Percentiles rank a stretch among this genome's conserved stretches.
Conservation (phyloP, 345 rosid species). For the Citrus sp. region DNA sequence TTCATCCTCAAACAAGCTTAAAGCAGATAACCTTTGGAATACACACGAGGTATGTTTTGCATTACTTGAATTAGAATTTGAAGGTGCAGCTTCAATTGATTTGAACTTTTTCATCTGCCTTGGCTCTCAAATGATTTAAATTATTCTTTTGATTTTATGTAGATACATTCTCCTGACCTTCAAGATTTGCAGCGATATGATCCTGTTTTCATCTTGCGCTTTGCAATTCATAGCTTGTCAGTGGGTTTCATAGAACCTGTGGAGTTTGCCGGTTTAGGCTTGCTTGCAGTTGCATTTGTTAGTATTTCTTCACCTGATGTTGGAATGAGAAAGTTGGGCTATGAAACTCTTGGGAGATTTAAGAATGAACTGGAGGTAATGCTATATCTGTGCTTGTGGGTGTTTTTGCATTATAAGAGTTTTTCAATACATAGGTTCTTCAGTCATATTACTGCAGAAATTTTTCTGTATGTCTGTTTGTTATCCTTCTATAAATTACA, state of each 20-base stretch:
- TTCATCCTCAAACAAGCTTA: slow-evolving; percentile 16
- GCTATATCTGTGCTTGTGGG: background rate
- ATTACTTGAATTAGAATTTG: slow-evolving; percentile 6
- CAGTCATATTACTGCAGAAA: background rate
- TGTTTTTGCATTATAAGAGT: background rate
- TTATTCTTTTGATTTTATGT: slow-evolving; percentile 19
- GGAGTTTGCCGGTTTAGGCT: slow-evolving; percentile 80
- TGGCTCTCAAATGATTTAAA: slow-evolving; percentile 6
- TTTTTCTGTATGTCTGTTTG: background rate
- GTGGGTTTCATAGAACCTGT: slow-evolving; percentile 66
- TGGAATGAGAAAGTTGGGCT: slow-evolving; percentile 77
- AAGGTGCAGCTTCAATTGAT: slow-evolving; percentile 2
- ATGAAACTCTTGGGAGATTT: slow-evolving; percentile 65
- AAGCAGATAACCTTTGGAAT: slow-evolving; percentile 12
- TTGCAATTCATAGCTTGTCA: slow-evolving; percentile 61
- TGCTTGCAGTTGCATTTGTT: slow-evolving; percentile 83
- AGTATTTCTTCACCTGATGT: slow-evolving; percentile 82
- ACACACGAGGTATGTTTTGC: slow-evolving; percentile 18
- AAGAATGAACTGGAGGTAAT: slow-evolving; percentile 73
- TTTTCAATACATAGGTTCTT: background rate
- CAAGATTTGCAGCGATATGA: slow-evolving; percentile 51
- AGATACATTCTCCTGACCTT: slow-evolving; percentile 34
- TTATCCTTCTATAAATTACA: background rate
- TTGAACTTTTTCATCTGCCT: background rate
- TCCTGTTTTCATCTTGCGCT: slow-evolving; percentile 75